Conservation (phyloP, 495 filamentous ascomycete species). For the Tetracladium marchalianum region DNA sequence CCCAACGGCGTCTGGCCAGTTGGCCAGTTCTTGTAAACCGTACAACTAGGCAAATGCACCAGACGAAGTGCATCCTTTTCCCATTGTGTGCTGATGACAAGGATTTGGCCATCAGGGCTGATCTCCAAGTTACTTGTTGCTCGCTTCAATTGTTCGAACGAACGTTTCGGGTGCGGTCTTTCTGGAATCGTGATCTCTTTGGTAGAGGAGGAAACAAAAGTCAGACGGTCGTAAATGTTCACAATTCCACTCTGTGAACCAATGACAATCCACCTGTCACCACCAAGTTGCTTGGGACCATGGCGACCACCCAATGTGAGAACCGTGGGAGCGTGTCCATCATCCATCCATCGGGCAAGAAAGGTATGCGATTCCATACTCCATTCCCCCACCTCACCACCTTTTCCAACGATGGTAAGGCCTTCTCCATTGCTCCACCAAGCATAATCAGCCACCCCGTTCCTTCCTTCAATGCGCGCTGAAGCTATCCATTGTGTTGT, state of each 20-base stretch:
- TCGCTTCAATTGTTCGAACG: conserved; percentile 79
- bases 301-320: conserved; percentile 62
- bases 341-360: conserved; percentile 77
- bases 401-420: conserved; percentile 68
- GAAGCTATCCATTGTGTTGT: conserved; percentile 84
- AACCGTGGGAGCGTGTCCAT: conserved; percentile 78
- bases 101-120: conserved; percentile 77
- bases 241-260: conserved; percentile 78
- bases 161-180: conserved; percentile 57
- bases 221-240: conserved; percentile 81
- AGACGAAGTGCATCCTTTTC: conserved; percentile 83
- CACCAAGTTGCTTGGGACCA: conserved; percentile 53
- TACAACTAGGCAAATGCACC: conserved; percentile 84
- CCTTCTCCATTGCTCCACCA: conserved; percentile 83
- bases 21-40: conserved; percentile 95
- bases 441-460: conserved; percentile 76
- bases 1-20: conserved; percentile 84
- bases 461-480: conserved; percentile 70
- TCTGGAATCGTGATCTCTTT: conserved; percentile 42
- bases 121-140: conserved; percentile 68
- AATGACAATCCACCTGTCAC: conserved; percentile 78
- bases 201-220: conserved; percentile 22
- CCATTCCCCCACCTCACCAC: conserved; percentile 92
- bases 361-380: conserved; percentile 53
- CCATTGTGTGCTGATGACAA: conserved; percentile 73